Percentiles rank a stretch among this genome's conserved stretches.
These are phyloP conservation scores for Lolium multiflorum DNA, from an alignment of 176 grass and related monocot genomes.

Conservation along the genomic window DNA sequence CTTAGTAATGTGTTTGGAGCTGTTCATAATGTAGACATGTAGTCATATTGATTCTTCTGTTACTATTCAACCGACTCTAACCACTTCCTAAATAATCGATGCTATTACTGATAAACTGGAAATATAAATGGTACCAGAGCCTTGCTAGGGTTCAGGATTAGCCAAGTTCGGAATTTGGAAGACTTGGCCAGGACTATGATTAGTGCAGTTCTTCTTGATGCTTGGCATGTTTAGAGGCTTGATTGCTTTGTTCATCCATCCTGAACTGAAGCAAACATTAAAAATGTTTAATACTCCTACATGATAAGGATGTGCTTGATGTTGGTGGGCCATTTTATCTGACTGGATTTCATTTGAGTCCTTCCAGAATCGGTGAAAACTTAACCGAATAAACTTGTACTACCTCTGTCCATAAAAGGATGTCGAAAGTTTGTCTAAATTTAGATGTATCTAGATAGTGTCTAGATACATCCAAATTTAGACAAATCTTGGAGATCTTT, in stretches of 20 bases:
- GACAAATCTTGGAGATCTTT: too few relatives aligned
- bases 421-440: too few relatives aligned
- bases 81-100: not conserved
- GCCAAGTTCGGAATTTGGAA: not conserved
- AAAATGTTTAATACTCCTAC: too few relatives aligned
- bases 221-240: constrained; percentile 2
- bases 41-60: constrained; percentile 1
- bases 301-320: not conserved
- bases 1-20: not conserved
- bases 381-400: too few relatives aligned
- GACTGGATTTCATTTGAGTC: not conserved
- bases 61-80: not conserved
- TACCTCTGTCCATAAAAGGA: too few relatives aligned
- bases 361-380: not conserved
- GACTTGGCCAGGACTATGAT: not conserved
- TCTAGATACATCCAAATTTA: too few relatives aligned
- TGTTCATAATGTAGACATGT: not conserved
- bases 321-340: not conserved
- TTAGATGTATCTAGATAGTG: too few relatives aligned
- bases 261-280: not conserved
- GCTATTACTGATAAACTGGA: not conserved
- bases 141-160: constrained; percentile 13
- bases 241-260: constrained; percentile 2
- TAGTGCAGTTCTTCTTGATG: not conserved
- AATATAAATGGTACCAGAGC: not conserved